Evolutionary conservation across 1,284 basidiomycete genomes (phyloP), one percentile per base, ranked within the genome.

Genomic region (Sporisorium graminicola): DNA sequence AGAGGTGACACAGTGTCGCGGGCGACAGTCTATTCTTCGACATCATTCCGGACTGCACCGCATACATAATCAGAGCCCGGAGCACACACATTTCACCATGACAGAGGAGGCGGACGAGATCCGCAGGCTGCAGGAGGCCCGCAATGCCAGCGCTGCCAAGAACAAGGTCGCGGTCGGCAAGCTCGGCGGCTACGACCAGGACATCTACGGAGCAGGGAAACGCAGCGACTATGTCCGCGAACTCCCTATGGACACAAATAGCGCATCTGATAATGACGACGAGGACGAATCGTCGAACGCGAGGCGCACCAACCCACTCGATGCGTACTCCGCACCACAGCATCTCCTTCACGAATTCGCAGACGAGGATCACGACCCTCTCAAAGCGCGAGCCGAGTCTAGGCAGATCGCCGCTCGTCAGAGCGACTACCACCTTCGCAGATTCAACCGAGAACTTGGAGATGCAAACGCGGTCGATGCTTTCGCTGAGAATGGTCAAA

Each of bases 281-380:
- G 69, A 69, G 10, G 65, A 58, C 22, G 61, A 51, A n/a, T 44
- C 35, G 0, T 60, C 64, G 10, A 62, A 63, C 16, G 62, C 62
- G 2, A 52, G 59, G 18, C 65, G 70, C 13, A 31, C 54, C 9
- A 85, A 85, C 51, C 83, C 83, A 7, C 79, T 85, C 37, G 84
- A 85, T 59, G 78, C 71, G 35, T 85, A 82, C 86, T 94, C 95
- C 58, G 95, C 90, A 46, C 94, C 96, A 9, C 95, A 94, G 88
- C 95, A 99, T 73, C 89, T 99, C 56, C 89, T 98, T 35, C 90
- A 95, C 87, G 97, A 99, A 87, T 98, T 98, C 81, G 93, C 92
- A 51, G 91, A 94, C 73, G 94, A 96, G 82, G 89, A 93, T 85
- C 88, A 93, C 80, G 95, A 99, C 86, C 95, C 94, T 14, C 96